phyloP scores from a whole-genome alignment of 2,329 filamentous ascomycete genomes.

The Venturia nashicola region DNA sequence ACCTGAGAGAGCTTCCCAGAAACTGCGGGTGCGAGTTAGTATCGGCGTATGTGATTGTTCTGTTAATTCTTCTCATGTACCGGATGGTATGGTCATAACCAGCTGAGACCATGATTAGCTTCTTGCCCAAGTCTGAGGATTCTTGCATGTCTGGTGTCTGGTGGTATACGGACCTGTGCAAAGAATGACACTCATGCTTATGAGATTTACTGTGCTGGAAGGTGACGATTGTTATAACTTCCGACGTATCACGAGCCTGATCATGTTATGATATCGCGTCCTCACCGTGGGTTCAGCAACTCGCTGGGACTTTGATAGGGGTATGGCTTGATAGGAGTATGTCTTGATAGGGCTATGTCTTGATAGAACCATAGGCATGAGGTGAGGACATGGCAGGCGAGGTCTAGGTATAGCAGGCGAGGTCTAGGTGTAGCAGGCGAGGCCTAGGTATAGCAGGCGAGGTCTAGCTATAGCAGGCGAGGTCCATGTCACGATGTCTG shows the following conservation, averaged over 20 bases:
- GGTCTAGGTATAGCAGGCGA: too few relatives aligned
- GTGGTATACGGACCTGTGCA: conserved; percentile 43
- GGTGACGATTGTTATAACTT: not conserved
- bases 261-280: not conserved
- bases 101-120: conserved; percentile 28
- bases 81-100: conserved; percentile 67
- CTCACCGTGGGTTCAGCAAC: not conserved
- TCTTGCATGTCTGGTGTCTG: conserved; percentile 7
- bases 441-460: too few relatives aligned
- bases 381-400: too few relatives aligned
- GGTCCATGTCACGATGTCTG: too few relatives aligned
- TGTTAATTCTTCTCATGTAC: conserved; percentile 26
- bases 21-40: conserved; percentile 32
- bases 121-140: not conserved
- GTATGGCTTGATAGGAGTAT: not conserved
- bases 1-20: conserved; percentile 96
- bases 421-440: too few relatives aligned
- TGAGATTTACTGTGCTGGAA: too few relatives aligned
- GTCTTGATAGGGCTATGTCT: not conserved
- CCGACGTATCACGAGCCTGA: not conserved
- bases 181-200: conserved; percentile 46
- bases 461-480: not conserved
- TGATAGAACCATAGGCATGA: too few relatives aligned
- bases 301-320: not conserved
- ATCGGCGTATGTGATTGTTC: not conserved